Evolutionary conservation across 2,329 filamentous ascomycete species (phyloP).

Genomic region (Dactylonectria macrodidyma): DNA sequence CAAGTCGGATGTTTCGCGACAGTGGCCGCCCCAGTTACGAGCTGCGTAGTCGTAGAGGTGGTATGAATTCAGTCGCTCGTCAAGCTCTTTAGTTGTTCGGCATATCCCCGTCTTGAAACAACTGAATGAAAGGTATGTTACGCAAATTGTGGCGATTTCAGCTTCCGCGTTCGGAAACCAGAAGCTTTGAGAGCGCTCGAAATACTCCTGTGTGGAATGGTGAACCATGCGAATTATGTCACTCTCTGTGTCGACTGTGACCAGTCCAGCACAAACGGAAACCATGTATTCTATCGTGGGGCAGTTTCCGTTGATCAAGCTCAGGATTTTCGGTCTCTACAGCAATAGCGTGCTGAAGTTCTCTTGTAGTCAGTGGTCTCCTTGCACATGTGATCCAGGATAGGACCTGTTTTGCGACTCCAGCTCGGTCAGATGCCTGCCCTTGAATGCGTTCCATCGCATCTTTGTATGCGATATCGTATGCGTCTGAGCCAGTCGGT

Average conservation of each 20-base stretch:
- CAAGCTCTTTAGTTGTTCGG: slow-evolving; percentile 36
- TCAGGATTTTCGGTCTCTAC: slow-evolving; percentile 44
- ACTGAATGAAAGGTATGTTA: slow-evolving; percentile 55
- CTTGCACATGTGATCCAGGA: slow-evolving; percentile 57
- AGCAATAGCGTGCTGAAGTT: slow-evolving; percentile 60
- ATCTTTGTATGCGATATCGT: not conserved
- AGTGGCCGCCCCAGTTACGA: slow-evolving; percentile 53
- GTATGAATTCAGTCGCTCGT: slow-evolving; percentile 41
- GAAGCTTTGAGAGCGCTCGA: slow-evolving; percentile 50
- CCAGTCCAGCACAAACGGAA: slow-evolving; percentile 57
- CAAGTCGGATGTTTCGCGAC: slow-evolving; percentile 23
- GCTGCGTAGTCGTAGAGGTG: slow-evolving; percentile 52
- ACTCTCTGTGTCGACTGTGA: slow-evolving; percentile 56
- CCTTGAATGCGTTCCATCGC: slow-evolving; percentile 42
- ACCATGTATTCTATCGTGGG: slow-evolving; percentile 50
- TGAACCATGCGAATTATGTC: slow-evolving; percentile 59
- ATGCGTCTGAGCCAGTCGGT: no score
- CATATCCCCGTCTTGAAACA: slow-evolving; percentile 35
- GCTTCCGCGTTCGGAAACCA: slow-evolving; percentile 53
- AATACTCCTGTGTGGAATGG: slow-evolving; percentile 61
- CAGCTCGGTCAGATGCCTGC: slow-evolving; percentile 49
- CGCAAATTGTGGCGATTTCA: slow-evolving; percentile 50
- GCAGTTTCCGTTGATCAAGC: slow-evolving; percentile 55
- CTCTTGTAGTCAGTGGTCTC: slow-evolving; percentile 48
- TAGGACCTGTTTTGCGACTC: slow-evolving; percentile 55